Conservation (phyloP, 441 rosid species). For the Hura crepitans region DNA sequence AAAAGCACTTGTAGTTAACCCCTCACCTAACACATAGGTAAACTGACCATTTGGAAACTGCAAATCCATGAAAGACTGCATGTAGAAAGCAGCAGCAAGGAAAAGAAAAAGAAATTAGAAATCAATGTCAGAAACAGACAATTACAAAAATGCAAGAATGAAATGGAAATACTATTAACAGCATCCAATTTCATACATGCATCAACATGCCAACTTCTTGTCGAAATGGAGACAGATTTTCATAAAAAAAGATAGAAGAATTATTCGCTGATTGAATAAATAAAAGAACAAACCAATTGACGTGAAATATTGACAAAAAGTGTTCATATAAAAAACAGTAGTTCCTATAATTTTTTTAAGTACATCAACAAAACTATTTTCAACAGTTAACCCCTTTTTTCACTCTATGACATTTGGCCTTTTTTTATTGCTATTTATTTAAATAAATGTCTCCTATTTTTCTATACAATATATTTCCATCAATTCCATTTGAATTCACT, state of each 20-base stretch:
- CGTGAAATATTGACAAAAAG: neutral
- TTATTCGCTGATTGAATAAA: neutral
- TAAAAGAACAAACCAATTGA: neutral
- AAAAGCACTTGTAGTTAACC: constrained; percentile 85
- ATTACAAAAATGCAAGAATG: neutral
- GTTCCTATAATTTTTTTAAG: neutral
- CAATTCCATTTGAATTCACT: neutral
- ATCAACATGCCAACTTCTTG: neutral
- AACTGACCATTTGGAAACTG: constrained; percentile 93
- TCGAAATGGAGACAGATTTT: neutral
- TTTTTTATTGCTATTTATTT: neutral
- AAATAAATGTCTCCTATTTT: neutral
- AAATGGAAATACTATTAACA: neutral
- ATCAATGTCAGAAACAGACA: neutral
- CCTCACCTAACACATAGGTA: constrained; percentile 88
- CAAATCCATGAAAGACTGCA: constrained; percentile 85
- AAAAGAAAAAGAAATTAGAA: constrained; percentile 16
- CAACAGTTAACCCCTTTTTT: neutral
- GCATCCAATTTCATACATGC: neutral
- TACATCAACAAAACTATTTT: neutral
- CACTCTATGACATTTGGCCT: neutral
- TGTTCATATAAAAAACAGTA: neutral
- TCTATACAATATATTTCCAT: neutral
- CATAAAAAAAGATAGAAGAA: neutral
- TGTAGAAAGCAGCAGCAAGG: constrained; percentile 16